Percentiles rank a stretch among this genome's conserved stretches.
phyloP scores from a whole-genome alignment of 2,329 filamentous ascomycete species.

The Verticillium longisporum region DNA sequence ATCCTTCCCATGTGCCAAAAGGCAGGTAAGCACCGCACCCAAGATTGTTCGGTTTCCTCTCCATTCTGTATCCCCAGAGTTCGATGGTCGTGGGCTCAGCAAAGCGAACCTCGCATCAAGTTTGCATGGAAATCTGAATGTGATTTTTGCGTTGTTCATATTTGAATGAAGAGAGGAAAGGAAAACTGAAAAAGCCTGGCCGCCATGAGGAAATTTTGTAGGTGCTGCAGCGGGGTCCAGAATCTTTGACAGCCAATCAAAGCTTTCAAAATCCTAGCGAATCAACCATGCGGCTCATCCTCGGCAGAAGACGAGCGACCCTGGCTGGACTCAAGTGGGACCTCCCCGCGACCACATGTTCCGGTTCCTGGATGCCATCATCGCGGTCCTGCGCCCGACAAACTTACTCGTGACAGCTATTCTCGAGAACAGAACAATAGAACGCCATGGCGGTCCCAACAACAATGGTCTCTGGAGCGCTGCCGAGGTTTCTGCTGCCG shows the following conservation, averaged over 20 bases:
- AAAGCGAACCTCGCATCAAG: slow-evolving; percentile 40
- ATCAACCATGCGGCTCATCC: not conserved
- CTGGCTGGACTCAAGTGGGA: not conserved
- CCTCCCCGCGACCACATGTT: slow-evolving; percentile 6
- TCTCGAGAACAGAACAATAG: not conserved
- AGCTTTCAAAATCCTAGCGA: not conserved
- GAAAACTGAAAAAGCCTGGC: slow-evolving; percentile 3
- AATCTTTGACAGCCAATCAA: not conserved
- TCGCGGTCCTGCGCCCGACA: slow-evolving; percentile 1
- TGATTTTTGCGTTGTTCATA: slow-evolving; percentile 41
- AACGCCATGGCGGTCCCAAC: not conserved
- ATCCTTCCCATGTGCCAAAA: slow-evolving; percentile 41
- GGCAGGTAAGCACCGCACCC: slow-evolving; percentile 49
- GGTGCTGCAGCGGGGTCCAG: not conserved
- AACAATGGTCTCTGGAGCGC: slow-evolving; percentile 25
- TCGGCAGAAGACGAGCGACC: not conserved
- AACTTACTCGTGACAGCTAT: not conserved
- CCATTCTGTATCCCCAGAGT: slow-evolving; percentile 40
- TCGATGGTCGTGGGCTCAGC: slow-evolving; percentile 42
- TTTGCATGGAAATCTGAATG: slow-evolving; percentile 28
- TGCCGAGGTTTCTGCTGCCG: slow-evolving; percentile 49
- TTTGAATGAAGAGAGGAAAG: slow-evolving; percentile 20
- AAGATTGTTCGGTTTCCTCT: slow-evolving; percentile 52
- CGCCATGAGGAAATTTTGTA: slow-evolving; percentile 2
- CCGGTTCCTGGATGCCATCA: slow-evolving; percentile 3